These are phyloP conservation scores for Pseudogymnoascus sp. DNA, from an alignment of 2,329 filamentous ascomycete genomes.

Conservation along the genomic window DNA sequence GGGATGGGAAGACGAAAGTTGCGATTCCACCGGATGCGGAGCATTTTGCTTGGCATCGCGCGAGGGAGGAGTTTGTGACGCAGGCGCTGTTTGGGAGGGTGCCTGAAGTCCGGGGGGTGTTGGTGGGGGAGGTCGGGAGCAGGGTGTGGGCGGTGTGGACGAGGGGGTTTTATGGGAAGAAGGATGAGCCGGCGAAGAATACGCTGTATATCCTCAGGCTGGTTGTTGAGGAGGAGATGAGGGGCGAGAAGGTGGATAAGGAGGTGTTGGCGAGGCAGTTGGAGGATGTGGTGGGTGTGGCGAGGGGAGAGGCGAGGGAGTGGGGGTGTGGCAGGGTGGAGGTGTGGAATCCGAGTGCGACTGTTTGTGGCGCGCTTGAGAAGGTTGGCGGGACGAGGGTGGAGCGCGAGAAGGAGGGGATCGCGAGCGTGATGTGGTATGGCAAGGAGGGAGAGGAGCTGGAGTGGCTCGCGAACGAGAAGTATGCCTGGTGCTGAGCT, in stretches of 20 bases:
- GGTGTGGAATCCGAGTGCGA: conserved; percentile 71
- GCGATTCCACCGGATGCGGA: conserved; percentile 62
- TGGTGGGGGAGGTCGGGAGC: conserved; percentile 46
- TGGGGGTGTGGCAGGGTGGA: conserved; percentile 67
- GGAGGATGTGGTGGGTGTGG: conserved; percentile 55
- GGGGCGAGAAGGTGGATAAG: conserved; percentile 19
- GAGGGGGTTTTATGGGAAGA: conserved; percentile 53
- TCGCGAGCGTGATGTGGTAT: conserved; percentile 66
- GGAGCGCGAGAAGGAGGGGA: conserved; percentile 56
- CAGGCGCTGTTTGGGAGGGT: conserved; percentile 48
- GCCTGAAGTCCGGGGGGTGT: conserved; percentile 61
- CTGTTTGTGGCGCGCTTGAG: conserved; percentile 41
- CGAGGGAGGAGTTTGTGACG: conserved; percentile 71
- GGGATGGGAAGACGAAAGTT: conserved; percentile 42
- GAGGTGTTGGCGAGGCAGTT: conserved; percentile 45
- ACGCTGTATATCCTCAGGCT: conserved; percentile 62
- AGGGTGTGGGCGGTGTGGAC: conserved; percentile 71
- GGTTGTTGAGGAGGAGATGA: conserved; percentile 52
- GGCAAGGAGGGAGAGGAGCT: conserved; percentile 45
- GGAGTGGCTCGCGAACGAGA: conserved; percentile 70
- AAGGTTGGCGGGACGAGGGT: conserved; percentile 38
- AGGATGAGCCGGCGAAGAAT: conserved; percentile 42
- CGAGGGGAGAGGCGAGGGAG: conserved; percentile 59
- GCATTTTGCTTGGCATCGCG: conserved; percentile 68
- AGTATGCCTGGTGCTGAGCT: conserved; percentile 65